Conservation (phyloP, 345 rosid species). For the Melaleuca alternifolia region DNA sequence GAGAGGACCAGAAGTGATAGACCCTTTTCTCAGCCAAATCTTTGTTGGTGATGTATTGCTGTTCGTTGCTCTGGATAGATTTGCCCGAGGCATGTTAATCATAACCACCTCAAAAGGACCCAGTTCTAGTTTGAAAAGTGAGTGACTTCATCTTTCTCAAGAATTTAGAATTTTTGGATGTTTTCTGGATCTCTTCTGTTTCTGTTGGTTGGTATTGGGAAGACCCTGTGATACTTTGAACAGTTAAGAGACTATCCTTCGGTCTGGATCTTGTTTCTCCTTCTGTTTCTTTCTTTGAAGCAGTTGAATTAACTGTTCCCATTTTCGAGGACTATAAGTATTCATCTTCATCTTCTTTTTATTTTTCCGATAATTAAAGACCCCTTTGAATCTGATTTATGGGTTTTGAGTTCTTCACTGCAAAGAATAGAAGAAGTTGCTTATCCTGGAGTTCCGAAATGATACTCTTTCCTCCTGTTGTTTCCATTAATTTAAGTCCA, state of each 20-base stretch:
- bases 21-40: neutral
- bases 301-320: neutral
- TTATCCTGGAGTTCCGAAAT: neutral
- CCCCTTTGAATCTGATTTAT: neutral
- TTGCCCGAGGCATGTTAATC: neutral
- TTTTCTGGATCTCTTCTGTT: neutral
- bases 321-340: neutral
- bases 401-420: neutral
- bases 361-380: neutral
- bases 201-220: neutral
- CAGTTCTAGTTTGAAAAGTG: constrained; percentile 11
- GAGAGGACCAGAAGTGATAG: neutral
- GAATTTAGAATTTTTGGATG: neutral
- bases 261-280: neutral
- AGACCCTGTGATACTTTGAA: neutral
- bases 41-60: neutral
- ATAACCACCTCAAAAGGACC: neutral
- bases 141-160: constrained; percentile 15
- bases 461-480: neutral
- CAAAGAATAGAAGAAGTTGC: neutral
- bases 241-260: neutral
- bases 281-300: neutral
- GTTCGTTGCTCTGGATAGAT: neutral
- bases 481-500: neutral
- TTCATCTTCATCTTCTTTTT: neutral